Evolutionary conservation across 208 protist genomes (phyloP).

Genomic region (Wallacemonas sp.): DNA sequence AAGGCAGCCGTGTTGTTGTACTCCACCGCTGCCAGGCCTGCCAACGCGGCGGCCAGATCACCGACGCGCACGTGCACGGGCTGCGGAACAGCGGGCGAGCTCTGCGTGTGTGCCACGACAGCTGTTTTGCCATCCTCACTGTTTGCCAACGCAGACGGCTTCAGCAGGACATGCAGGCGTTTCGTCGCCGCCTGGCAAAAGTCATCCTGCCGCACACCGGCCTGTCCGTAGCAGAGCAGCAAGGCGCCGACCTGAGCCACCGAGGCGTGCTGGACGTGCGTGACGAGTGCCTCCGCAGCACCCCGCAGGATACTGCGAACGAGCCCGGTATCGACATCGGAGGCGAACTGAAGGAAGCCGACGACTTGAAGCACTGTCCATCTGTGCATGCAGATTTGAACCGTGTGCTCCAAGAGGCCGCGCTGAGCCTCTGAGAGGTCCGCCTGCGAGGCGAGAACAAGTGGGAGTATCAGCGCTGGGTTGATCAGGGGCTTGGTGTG

Average conservation of each 20-base stretch:
- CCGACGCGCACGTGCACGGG: constrained; percentile 25
- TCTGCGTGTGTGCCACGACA: not conserved
- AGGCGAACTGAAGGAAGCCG: constrained; percentile 26
- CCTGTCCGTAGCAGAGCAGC: constrained; percentile 54
- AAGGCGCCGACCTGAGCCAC: constrained; percentile 60
- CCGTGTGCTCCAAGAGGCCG: not conserved
- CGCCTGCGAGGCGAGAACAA: not conserved
- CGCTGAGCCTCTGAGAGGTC: not conserved
- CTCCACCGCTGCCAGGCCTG: constrained; percentile 65
- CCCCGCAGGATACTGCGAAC: constrained; percentile 52
- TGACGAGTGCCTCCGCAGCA: constrained; percentile 36
- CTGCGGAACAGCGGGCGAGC: not conserved
- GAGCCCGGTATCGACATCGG: constrained; percentile 21
- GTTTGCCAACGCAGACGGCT: not conserved
- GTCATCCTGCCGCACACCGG: constrained; percentile 68
- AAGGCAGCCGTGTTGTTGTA: constrained; percentile 55
- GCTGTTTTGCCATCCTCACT: not conserved
- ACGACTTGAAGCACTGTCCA: constrained; percentile 43
- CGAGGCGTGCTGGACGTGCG: constrained; percentile 56
- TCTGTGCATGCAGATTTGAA: constrained; percentile 20
- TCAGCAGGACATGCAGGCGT: constrained; percentile 37
- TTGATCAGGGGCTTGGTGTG: not conserved
- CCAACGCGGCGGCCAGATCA: constrained; percentile 47
- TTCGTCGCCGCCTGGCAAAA: constrained; percentile 60
- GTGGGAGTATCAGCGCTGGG: not conserved